A percentile compares a stretch with the other conserved stretches of the same genome.
Evolutionary conservation across 1,284 basidiomycete species (phyloP).

Genomic region (Boletus albobrunnescens): DNA sequence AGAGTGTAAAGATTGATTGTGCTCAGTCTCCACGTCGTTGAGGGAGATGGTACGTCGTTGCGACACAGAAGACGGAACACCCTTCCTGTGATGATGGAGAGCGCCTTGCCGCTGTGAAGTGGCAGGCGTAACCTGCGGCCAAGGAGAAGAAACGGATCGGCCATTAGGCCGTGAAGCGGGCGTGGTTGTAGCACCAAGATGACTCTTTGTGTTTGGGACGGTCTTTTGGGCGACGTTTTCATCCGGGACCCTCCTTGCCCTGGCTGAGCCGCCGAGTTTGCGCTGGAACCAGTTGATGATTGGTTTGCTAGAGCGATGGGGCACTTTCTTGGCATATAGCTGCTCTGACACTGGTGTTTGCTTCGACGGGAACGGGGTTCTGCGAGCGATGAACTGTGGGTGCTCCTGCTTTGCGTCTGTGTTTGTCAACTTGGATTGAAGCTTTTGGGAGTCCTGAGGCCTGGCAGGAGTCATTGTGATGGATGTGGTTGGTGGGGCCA

Average conservation of each 20-base stretch:
- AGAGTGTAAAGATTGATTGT: constrained; percentile 31
- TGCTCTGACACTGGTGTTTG: constrained; percentile 35
- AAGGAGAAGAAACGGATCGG: constrained; percentile 32
- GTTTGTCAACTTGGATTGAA: constrained; percentile 14
- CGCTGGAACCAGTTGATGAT: constrained; percentile 90
- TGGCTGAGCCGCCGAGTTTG: constrained; percentile 71
- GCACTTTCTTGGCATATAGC: constrained; percentile 47
- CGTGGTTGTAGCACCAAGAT: constrained; percentile 13
- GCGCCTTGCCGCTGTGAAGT: constrained; percentile 28
- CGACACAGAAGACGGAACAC: constrained; percentile 36
- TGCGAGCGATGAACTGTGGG: constrained; percentile 13
- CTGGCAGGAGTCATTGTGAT: constrained; percentile 12
- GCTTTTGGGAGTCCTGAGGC: constrained; percentile 14
- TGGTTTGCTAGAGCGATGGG: constrained; percentile 73
- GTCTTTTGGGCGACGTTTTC: constrained; percentile 18
- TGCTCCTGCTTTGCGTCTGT: constrained; percentile 17
- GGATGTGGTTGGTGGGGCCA: constrained; percentile 15
- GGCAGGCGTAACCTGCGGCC: constrained; percentile 18
- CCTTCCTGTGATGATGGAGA: constrained; percentile 25
- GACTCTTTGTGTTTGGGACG: constrained; percentile 15
- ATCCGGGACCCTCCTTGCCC: constrained; percentile 43
- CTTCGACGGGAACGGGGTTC: constrained; percentile 23
- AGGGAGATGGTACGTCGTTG: constrained; percentile 61
- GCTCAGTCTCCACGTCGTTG: constrained; percentile 45
- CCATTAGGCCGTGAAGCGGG: constrained; percentile 29